Percentiles rank a stretch among this genome's conserved stretches.
Evolutionary conservation across 2,329 filamentous ascomycete genomes (phyloP).

Genomic region (Diaporthe longicolla): DNA sequence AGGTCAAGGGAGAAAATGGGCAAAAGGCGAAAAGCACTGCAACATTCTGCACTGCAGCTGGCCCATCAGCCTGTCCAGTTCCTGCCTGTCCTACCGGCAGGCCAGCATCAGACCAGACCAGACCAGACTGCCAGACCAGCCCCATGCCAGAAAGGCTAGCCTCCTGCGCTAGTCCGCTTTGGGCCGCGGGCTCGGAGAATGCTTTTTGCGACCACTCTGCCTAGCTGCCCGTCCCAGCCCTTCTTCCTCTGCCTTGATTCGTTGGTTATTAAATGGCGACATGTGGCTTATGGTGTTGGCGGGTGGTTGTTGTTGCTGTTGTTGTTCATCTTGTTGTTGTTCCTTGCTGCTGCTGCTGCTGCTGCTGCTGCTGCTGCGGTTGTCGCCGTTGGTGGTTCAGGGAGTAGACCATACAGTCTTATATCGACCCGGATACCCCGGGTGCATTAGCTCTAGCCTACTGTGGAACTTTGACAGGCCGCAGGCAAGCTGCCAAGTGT

Average conservation of each 20-base stretch:
- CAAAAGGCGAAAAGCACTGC: conserved; percentile 10
- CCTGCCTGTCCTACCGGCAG: conserved; percentile 9
- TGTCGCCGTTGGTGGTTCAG: background rate
- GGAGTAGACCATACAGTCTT: background rate
- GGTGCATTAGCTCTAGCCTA: background rate
- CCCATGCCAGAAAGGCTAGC: conserved; percentile 31
- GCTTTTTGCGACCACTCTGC: conserved; percentile 26
- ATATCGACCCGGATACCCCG: background rate
- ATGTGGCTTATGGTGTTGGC: background rate
- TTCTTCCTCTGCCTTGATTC: background rate
- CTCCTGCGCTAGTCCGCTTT: conserved; percentile 25
- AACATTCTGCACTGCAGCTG: conserved; percentile 10
- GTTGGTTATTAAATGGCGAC: background rate
- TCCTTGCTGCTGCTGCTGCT: too few species aligned
- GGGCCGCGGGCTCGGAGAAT: conserved; percentile 36
- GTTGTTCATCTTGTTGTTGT: background rate
- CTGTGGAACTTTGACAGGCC: background rate
- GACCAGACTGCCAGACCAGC: too few species aligned
- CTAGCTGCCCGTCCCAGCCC: background rate
- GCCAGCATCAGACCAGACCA: conserved; percentile 32
- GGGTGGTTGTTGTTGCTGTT: background rate
- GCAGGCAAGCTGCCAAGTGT: background rate
- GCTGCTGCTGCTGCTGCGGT: background rate
- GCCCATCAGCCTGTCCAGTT: conserved; percentile 24
- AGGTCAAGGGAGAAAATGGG: conserved; percentile 39